These are phyloP conservation scores for Coemansia aciculifera DNA, from an alignment of 192 early-diverging fungal genomes.

Conservation along the genomic window DNA sequence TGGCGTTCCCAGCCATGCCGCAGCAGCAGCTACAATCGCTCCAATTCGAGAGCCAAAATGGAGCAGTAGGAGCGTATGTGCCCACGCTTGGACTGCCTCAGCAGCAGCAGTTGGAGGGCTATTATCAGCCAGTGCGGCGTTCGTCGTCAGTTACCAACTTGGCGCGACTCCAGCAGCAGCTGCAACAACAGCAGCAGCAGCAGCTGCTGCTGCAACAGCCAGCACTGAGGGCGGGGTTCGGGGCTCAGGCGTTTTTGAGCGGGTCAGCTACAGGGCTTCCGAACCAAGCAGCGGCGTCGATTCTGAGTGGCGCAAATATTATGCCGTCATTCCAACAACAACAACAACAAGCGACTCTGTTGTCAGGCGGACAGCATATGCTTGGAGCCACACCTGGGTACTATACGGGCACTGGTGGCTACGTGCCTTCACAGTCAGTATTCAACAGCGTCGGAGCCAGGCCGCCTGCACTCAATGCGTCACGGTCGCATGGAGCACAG, in stretches of 20 bases:
- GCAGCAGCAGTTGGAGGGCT: conserved; percentile 15
- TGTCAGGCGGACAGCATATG: conserved; percentile 4
- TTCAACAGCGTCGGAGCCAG: conserved; percentile 9
- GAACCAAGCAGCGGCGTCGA: conserved; percentile 9
- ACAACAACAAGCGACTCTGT: background rate
- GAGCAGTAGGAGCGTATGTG: background rate
- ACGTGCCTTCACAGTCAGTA: background rate
- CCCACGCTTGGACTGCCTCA: conserved; percentile 14
- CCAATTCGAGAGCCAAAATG: conserved; percentile 16
- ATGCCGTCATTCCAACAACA: conserved; percentile 10
- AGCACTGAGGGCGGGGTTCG: background rate
- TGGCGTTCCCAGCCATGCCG: conserved; percentile 18
- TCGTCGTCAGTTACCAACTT: conserved; percentile 44
- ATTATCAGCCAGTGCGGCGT: conserved; percentile 22
- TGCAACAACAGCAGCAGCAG: conserved; percentile 17
- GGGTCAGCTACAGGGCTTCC: conserved; percentile 1
- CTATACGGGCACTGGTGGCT: conserved; percentile 4
- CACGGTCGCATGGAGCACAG: conserved; percentile 17
- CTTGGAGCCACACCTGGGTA: conserved; percentile 2
- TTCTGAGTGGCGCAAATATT: conserved; percentile 1
- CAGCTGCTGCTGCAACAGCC: conserved; percentile 36
- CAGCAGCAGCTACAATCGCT: conserved; percentile 27
- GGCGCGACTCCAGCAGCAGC: conserved; percentile 27
- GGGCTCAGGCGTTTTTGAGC: background rate
- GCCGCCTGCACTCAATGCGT: background rate